Conservation (phyloP, 768 basidiomycete species). For the Boletus sp. region DNA sequence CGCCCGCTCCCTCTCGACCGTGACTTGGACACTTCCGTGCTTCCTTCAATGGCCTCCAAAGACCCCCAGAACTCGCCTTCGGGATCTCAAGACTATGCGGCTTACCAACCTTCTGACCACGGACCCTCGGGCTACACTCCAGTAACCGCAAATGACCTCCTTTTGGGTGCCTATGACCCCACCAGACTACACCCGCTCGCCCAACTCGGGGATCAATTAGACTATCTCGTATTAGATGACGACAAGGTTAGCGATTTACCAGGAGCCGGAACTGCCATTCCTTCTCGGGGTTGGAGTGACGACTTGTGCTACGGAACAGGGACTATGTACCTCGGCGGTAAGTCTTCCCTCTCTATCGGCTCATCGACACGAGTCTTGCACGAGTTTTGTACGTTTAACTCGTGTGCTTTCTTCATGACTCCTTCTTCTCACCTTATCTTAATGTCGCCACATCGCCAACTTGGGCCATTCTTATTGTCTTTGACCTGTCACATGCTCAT, state of each 20-base stretch:
- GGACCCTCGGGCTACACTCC: constrained; percentile 48
- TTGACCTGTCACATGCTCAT: constrained; percentile 75
- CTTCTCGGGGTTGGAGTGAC: constrained; percentile 97
- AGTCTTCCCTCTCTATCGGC: constrained; percentile 62
- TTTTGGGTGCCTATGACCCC: constrained; percentile 87
- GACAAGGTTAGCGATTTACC: constrained; percentile 91
- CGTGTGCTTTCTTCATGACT: constrained; percentile 46
- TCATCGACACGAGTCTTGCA: constrained; percentile 45
- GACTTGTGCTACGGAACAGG: constrained; percentile 99
- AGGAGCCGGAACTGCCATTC: constrained; percentile 87
- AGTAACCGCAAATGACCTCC: constrained; percentile 83
- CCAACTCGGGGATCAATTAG: constrained; percentile 86
- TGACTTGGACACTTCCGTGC: constrained; percentile 14
- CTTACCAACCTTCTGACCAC: constrained; percentile 45
- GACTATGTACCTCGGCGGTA: constrained; percentile 97
- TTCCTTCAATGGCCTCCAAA: constrained; percentile 29
- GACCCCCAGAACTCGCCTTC: constrained; percentile 27
- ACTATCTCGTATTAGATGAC: constrained; percentile 94
- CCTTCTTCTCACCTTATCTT: constrained; percentile 68
- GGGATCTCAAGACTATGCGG: constrained; percentile 46
- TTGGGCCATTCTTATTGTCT: constrained; percentile 77
- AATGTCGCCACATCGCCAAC: constrained; percentile 51
- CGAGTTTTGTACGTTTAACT: constrained; percentile 44
- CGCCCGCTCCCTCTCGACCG: constrained; percentile 20
- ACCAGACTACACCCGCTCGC: constrained; percentile 93